Conservation (phyloP, 345 rosid species). For the Boechera divaricarpa region DNA sequence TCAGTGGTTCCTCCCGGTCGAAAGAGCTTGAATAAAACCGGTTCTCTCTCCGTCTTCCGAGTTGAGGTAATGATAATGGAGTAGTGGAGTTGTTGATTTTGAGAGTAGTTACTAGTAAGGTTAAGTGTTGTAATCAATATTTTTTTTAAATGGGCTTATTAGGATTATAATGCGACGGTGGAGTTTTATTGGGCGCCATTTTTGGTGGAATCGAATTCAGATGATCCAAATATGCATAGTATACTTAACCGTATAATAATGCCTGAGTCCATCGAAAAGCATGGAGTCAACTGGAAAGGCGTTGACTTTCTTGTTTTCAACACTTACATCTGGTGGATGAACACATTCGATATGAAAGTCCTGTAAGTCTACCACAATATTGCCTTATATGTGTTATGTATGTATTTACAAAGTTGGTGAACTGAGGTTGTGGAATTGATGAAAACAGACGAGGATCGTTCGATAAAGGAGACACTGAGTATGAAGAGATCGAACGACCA, state of each 20-base stretch:
- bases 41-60: slow-evolving; percentile 74
- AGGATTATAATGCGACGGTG: slow-evolving; percentile 95
- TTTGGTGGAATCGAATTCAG: slow-evolving; percentile 90
- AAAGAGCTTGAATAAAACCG: slow-evolving; percentile 74
- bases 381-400: not conserved
- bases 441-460: slow-evolving; percentile 79
- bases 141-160: not conserved
- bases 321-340: slow-evolving; percentile 99
- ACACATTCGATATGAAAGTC: slow-evolving; percentile 78
- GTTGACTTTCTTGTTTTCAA: slow-evolving; percentile 90
- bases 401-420: not conserved
- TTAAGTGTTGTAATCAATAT: slow-evolving; percentile 4
- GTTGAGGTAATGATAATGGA: slow-evolving; percentile 57
- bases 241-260: slow-evolving; percentile 79
- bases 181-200: slow-evolving; percentile 99
- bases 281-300: slow-evolving; percentile 78
- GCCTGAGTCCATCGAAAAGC: slow-evolving; percentile 85
- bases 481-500: slow-evolving; percentile 80
- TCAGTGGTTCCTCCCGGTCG: slow-evolving; percentile 68
- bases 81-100: slow-evolving; percentile 20
- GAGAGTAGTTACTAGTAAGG: slow-evolving; percentile 25
- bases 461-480: slow-evolving; percentile 69
- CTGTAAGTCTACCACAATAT: slow-evolving; percentile 56
- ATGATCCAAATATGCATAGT: slow-evolving; percentile 84
- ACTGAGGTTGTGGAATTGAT: slow-evolving; percentile 24